phyloP scores from a whole-genome alignment of 1,284 basidiomycete species.

The Coniferiporia sulphurascens region DNA sequence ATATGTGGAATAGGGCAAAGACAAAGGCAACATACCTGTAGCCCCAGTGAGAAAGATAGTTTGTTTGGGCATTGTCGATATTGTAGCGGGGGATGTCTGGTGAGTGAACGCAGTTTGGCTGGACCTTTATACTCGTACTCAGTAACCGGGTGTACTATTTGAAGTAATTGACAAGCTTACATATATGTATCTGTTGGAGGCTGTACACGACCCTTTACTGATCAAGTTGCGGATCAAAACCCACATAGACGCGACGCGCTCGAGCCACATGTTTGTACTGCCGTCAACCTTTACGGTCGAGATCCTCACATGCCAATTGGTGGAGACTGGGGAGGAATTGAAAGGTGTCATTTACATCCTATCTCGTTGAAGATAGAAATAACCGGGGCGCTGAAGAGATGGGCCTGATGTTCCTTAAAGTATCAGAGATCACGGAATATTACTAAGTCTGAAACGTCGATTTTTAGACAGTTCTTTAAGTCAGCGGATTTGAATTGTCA shows the following conservation, averaged over 20 bases:
- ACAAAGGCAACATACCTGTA: conserved; percentile 21
- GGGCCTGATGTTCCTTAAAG: not conserved
- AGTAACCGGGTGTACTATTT: not conserved
- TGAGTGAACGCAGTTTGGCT: not conserved
- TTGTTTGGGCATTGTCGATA: conserved; percentile 10
- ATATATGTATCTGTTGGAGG: not conserved
- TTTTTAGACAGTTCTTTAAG: not conserved
- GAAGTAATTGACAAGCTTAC: not conserved
- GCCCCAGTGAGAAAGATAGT: conserved; percentile 24
- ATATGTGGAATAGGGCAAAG: too few species aligned
- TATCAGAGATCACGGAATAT: not conserved
- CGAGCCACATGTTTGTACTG: not conserved
- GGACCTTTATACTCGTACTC: not conserved
- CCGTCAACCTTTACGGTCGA: not conserved
- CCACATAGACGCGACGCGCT: too few species aligned
- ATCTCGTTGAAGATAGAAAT: too few species aligned
- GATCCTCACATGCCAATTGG: too few species aligned
- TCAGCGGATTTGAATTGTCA: not conserved
- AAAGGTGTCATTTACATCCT: too few species aligned
- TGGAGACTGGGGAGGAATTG: too few species aligned
- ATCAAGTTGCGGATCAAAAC: not conserved
- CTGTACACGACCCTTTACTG: not conserved
- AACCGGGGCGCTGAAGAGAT: too few species aligned
- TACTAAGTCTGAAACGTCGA: not conserved
- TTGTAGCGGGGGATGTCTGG: not conserved